Evolutionary conservation across 148 eudicot genomes (phyloP), one percentile per base, ranked within the genome.

Genomic region (Nepenthes mirabilis): DNA sequence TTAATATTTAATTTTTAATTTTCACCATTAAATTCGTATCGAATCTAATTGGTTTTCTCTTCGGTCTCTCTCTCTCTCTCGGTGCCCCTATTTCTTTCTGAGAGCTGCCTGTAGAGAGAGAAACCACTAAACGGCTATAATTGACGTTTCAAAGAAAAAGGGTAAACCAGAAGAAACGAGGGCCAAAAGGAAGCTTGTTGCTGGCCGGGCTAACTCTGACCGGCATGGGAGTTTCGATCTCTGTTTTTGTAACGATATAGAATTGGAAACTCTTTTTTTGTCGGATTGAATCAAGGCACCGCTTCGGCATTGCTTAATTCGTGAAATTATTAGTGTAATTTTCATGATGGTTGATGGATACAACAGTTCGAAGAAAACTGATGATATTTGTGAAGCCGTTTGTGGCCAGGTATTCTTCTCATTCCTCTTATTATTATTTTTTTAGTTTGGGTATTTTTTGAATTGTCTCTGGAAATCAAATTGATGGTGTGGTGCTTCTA

Each of bases 311-410:
- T 58, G 23, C 0, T 67, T 51, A 5, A 3, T 12, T 52, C 55
- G 55, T 52, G 14, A 14, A 11, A 11, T 52, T 52, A 5, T 3
- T 12, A 3, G 55, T 6, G 55, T 12, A 5, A 3, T 52, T 3
- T 50, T 51, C 35, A 75, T 62, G 67, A 72, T 77, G 83, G 66
- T 81, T 52, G 80, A 81, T 11, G 77, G 55, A 14, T 79, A 79
- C 59, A 75, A 69, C 52, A 70, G 58, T 73, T 76, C 83, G 10
- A 88, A 88, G 73, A 88, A 82, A 71, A 74, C 70, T 49, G 95
- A 84, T 74, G 84, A 71, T 65, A 66, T 82, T 57, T 84, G 71
- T 62, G 70, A 57, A 51, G 72, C 73, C 13, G 69, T 75, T 67
- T 85, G 88, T 68, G 83, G 79, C 33, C 74, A 80, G 95, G 95